Conservation (phyloP, 805 yeast species). For the Schwanniomyces sp. region DNA sequence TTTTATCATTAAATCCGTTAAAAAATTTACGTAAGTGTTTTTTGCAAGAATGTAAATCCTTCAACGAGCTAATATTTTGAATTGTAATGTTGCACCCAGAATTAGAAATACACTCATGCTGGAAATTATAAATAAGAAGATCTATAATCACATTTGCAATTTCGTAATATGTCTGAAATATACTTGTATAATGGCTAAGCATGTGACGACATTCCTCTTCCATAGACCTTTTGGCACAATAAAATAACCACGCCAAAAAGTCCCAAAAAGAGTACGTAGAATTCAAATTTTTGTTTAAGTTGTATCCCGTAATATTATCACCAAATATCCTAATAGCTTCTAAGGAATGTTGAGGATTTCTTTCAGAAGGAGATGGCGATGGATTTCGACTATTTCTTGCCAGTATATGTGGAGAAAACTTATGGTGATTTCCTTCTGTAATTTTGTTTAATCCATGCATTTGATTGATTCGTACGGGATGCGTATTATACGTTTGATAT, state of each 20-base stretch:
- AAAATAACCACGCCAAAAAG: conserved; percentile 34
- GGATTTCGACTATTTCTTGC: background rate
- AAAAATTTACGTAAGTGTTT: background rate
- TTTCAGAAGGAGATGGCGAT: background rate
- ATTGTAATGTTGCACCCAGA: background rate
- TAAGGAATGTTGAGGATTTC: background rate
- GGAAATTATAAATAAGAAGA: conserved; percentile 15
- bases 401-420: background rate
- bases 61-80: background rate
- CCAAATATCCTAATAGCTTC: conserved; percentile 26
- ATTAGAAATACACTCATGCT: conserved; percentile 1
- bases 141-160: conserved; percentile 19
- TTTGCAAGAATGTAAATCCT: background rate
- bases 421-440: background rate
- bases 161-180: conserved; percentile 22
- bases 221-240: conserved; percentile 29
- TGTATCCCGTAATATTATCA: conserved; percentile 24
- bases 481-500: conserved; percentile 12
- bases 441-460: background rate
- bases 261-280: conserved; percentile 27
- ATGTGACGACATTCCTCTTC: background rate
- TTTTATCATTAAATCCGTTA: background rate
- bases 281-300: conserved; percentile 19
- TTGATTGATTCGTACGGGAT: background rate
- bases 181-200: conserved; percentile 13